These are phyloP conservation scores for Pinus albicaulis DNA, from an alignment of 75 land plant genomes.

Conservation along the genomic window DNA sequence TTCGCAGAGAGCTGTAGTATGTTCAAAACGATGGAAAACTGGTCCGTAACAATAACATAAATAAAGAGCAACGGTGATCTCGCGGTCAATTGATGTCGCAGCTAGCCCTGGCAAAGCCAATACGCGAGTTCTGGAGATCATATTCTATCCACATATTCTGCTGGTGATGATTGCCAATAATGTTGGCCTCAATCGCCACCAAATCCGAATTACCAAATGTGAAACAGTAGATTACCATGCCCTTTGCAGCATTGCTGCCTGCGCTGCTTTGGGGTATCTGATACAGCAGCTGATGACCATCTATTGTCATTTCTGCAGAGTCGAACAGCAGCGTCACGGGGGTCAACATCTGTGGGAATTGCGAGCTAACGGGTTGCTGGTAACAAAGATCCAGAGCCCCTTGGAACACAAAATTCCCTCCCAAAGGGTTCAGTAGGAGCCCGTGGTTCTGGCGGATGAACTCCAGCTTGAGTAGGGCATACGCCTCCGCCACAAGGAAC, in stretches of 20 bases:
- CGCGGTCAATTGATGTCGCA: slow-evolving; percentile 14
- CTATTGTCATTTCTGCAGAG: slow-evolving; percentile 46
- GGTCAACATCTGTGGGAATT: not conserved
- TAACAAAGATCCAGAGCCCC: slow-evolving; percentile 68
- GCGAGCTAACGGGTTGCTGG: not conserved
- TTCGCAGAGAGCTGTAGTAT: no score
- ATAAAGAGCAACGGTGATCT: no score
- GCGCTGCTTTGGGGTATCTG: slow-evolving; percentile 23
- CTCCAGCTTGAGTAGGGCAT: slow-evolving; percentile 40
- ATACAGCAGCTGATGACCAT: slow-evolving; percentile 41
- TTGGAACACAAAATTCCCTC: slow-evolving; percentile 23
- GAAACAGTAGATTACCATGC: slow-evolving; percentile 37
- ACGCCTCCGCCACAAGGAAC: slow-evolving; percentile 53
- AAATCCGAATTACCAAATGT: slow-evolving; percentile 70
- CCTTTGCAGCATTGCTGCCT: not conserved
- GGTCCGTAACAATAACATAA: no score
- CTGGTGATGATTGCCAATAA: slow-evolving; percentile 91
- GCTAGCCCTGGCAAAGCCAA: slow-evolving; percentile 59
- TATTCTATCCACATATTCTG: slow-evolving; percentile 83
- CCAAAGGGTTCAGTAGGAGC: not conserved
- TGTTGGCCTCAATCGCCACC: slow-evolving; percentile 38
- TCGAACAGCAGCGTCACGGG: slow-evolving; percentile 41
- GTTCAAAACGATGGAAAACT: no score
- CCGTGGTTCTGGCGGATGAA: slow-evolving; percentile 36
- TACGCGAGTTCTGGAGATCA: slow-evolving; percentile 54